Conservation (phyloP, 2,329 filamentous ascomycete genomes). For the Rhynchosporium secalis region DNA sequence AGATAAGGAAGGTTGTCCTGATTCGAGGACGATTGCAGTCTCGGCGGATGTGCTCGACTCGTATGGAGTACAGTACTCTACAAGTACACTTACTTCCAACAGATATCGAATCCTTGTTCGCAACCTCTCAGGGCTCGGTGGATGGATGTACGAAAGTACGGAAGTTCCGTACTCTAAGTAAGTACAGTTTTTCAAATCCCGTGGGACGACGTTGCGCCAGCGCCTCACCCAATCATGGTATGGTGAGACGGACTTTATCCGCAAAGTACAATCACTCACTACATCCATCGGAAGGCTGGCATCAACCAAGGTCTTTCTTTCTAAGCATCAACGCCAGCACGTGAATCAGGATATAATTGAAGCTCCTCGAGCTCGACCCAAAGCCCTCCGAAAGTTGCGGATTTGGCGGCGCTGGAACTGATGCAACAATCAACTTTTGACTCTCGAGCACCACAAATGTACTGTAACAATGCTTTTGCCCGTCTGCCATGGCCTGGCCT, state of each 20-base stretch:
- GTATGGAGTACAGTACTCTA: not conserved
- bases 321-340: not conserved
- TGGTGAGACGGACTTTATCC: not conserved
- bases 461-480: slow-evolving; percentile 3
- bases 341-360: not conserved
- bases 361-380: not conserved
- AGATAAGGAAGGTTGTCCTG: not conserved
- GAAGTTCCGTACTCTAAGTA: too few relatives aligned
- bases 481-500: not conserved
- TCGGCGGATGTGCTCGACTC: not conserved
- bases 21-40: slow-evolving; percentile 3
- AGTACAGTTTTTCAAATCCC: not conserved
- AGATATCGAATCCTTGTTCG: not conserved
- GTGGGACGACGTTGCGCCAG: not conserved
- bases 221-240: not conserved
- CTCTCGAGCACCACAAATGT: not conserved
- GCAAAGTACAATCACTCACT: not conserved
- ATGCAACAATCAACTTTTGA: not conserved
- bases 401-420: too few relatives aligned
- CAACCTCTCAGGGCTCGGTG: not conserved
- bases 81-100: not conserved
- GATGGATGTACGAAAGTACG: too few relatives aligned
- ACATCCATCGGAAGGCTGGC: not conserved
- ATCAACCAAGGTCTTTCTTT: not conserved
- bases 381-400: too few relatives aligned